These are phyloP conservation scores for Silene uniflora DNA, from an alignment of 148 eudicot genomes.

Conservation along the genomic window DNA sequence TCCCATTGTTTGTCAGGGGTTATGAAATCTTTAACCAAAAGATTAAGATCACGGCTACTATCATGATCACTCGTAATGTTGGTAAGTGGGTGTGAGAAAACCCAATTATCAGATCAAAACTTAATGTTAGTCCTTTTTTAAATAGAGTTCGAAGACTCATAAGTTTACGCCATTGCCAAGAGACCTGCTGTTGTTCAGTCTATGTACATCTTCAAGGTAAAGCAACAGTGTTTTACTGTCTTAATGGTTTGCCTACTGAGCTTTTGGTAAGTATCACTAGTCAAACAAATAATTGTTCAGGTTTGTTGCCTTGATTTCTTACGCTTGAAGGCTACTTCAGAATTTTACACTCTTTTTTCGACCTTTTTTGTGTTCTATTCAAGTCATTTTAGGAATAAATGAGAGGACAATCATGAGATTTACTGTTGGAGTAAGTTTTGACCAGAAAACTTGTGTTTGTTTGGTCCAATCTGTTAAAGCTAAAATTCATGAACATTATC, in stretches of 20 bases:
- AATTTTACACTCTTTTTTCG: no score
- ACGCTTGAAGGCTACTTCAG: neutral
- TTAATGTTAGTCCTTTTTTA: no score
- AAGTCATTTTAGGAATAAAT: no score
- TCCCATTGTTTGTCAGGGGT: no score
- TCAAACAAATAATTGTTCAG: neutral
- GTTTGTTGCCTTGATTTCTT: neutral
- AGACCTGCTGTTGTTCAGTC: slow-evolving; percentile 90
- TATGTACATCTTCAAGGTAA: slow-evolving; percentile 98
- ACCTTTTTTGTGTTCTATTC: neutral
- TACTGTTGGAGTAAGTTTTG: neutral
- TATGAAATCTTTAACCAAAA: no score
- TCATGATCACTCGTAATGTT: no score
- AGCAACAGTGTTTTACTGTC: neutral
- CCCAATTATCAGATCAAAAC: no score
- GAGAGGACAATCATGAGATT: neutral
- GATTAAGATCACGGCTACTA: no score
- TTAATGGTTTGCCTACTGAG: neutral
- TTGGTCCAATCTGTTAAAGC: neutral
- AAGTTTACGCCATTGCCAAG: no score
- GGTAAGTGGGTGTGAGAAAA: no score
- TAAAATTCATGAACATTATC: no score
- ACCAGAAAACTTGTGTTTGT: neutral
- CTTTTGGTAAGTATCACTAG: neutral
- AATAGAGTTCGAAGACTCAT: no score